Evolutionary conservation across 345 rosid species (phyloP), one percentile per base, ranked within the genome.

Genomic region (Aquilaria malaccensis): DNA sequence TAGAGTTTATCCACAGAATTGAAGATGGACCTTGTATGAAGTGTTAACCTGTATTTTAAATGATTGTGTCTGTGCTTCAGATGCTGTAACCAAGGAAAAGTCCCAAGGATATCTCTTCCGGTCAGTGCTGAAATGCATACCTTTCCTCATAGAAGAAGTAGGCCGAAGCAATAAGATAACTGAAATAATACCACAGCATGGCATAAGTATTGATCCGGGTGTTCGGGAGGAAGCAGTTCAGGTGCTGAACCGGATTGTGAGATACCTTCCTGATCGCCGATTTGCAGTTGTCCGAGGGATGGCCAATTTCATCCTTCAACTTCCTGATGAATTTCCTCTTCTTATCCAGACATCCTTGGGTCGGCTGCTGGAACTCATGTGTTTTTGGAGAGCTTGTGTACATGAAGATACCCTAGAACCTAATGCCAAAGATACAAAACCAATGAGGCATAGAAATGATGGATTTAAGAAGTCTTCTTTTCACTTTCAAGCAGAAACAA

Each of bases 181-280:
- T 12, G 97, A 91, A 79, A 85, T 91, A 70, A 87, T 91, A 79
- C 97, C 97, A 68, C 91, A 85, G 77, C 96, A 91, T 73, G 97
- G 97, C 65, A 85, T 91, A 77, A 87, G 96, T 74, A 81, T 85
- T 53, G 97, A 91, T 76, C 96, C 97, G 52, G 93, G 93, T 62
- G 97, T 91, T 45, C 97, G 97, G 47, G 97, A 87, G 74, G 97
- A 91, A 81, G 97, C 97, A 30, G 97, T 84, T 32, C 96, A 80
- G 75, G 93, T 91, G 33, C 73, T 91, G 84, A 91, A 85, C 76
- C 79, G 97, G 73, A 81, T 87, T 71, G 90, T 91, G 63, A 85
- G 86, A 66, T 81, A 74, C 74, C 88, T 87, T 71, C 89, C 93
- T 15, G 91, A 82, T 76, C 92, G 97, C 51, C 88, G 97, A 62